Conservation (phyloP, 202 grass and related monocot genomes). For the Dendrocalamus latiflorus region DNA sequence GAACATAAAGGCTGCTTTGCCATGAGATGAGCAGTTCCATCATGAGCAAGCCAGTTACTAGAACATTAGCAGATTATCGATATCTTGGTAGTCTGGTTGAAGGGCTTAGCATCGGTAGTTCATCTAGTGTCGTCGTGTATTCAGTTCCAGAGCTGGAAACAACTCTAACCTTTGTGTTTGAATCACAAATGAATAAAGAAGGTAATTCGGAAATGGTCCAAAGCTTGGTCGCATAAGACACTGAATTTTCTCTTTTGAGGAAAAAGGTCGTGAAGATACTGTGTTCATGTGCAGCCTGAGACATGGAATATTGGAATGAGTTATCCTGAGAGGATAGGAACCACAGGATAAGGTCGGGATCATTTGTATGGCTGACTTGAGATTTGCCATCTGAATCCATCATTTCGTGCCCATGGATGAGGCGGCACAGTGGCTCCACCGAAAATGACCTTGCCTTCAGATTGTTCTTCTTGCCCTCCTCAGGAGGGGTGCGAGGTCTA, state of each 20-base stretch:
- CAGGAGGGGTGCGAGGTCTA: not conserved
- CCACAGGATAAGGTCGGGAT: conserved; percentile 18
- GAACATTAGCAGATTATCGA: too few relatives aligned
- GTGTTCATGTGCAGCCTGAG: not conserved
- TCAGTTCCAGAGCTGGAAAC: not conserved
- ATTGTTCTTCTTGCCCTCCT: conserved; percentile 1
- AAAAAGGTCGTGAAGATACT: not conserved
- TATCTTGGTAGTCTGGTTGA: too few relatives aligned
- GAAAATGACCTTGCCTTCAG: conserved; percentile 26
- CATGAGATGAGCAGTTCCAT: too few relatives aligned
- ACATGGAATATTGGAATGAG: conserved; percentile 19
- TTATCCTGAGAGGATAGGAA: conserved; percentile 19
- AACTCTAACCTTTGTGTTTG: not conserved
- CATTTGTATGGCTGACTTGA: conserved; percentile 6
- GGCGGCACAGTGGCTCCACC: not conserved
- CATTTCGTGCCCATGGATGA: conserved; percentile 20
- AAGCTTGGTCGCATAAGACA: not conserved
- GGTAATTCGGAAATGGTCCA: not conserved
- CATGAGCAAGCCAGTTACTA: too few relatives aligned
- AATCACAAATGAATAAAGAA: conserved; percentile 2
- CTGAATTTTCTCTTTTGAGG: not conserved
- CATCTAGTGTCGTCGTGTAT: not conserved
- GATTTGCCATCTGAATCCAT: not conserved
- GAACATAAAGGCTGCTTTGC: too few relatives aligned
- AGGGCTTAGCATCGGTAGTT: too few relatives aligned